These are phyloP conservation scores for Aspergillus sp. DNA, from an alignment of 2,329 filamentous ascomycete genomes.

Conservation along the genomic window DNA sequence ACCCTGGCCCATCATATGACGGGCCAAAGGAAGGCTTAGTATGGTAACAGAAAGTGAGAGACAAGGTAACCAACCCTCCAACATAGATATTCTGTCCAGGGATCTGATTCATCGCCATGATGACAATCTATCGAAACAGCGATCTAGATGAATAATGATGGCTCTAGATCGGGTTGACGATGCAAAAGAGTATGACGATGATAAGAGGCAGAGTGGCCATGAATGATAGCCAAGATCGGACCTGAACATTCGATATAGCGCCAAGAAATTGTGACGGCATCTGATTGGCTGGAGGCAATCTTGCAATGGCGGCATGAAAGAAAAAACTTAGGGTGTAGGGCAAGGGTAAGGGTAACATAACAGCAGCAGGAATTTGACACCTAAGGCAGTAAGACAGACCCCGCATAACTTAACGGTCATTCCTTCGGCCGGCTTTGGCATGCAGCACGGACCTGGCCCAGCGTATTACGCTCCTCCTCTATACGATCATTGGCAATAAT, in stretches of 20 bases:
- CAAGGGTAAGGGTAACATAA: slow-evolving; percentile 19
- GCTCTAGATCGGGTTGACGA: neutral
- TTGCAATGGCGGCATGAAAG: neutral
- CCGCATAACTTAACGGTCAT: neutral
- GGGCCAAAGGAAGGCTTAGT: slow-evolving; percentile 4
- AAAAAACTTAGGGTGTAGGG: slow-evolving; percentile 21
- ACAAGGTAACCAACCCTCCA: slow-evolving; percentile 62
- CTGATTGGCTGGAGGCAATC: slow-evolving; percentile 16
- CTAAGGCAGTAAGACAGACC: slow-evolving; percentile 14
- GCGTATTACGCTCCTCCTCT: too few relatives aligned
- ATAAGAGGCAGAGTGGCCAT: slow-evolving; percentile 4
- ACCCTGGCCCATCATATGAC: neutral
- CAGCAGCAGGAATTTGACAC: neutral
- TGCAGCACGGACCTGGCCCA: slow-evolving; percentile 2
- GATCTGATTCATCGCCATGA: slow-evolving; percentile 62
- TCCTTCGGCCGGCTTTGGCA: neutral
- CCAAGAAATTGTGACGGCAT: neutral
- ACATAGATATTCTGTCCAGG: slow-evolving; percentile 74
- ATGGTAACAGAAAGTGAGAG: slow-evolving; percentile 8
- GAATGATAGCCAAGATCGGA: neutral
- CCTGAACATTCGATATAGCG: neutral
- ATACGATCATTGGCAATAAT: too few relatives aligned
- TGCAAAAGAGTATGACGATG: neutral
- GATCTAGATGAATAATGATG: neutral
- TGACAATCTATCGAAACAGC: neutral